Percentiles rank a stretch among this genome's conserved stretches.
phyloP scores from a whole-genome alignment of 805 yeast species.

The Metschnikowia aberdeeniae region DNA sequence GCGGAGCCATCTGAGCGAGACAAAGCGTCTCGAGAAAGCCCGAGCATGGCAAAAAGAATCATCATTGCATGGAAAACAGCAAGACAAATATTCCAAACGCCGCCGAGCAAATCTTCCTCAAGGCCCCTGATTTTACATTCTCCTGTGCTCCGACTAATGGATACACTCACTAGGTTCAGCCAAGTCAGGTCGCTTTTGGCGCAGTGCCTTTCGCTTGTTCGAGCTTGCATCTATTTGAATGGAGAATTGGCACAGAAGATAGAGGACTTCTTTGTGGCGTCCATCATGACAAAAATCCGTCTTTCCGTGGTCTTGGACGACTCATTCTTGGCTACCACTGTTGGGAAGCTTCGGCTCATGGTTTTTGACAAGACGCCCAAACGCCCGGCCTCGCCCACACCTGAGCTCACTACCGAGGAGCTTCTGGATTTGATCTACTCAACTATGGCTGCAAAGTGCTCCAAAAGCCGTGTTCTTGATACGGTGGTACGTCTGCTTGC shows the following conservation, averaged over 20 bases:
- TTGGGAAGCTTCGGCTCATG: conserved; percentile 12
- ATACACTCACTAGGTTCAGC: conserved; percentile 18
- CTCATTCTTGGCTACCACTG: conserved; percentile 12
- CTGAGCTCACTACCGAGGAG: background rate
- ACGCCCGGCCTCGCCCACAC: background rate
- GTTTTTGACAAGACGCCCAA: conserved; percentile 12
- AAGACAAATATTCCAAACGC: background rate
- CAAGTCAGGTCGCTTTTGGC: conserved; percentile 18
- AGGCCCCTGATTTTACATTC: conserved; percentile 10
- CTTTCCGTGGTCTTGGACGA: conserved; percentile 10
- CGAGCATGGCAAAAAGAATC: background rate
- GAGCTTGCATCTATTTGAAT: conserved; percentile 4
- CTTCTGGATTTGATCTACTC: conserved; percentile 3
- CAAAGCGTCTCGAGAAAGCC: background rate
- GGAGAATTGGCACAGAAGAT: conserved; percentile 4
- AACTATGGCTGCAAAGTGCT: background rate
- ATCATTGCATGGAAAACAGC: background rate
- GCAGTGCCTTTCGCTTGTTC: conserved; percentile 7
- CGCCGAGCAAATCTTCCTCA: background rate
- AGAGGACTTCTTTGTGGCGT: conserved; percentile 6
- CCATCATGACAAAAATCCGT: conserved; percentile 1
- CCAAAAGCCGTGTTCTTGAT: conserved; percentile 1
- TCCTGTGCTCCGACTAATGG: conserved; percentile 18
- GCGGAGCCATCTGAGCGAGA: background rate
- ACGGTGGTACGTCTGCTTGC: conserved; percentile 6